These are phyloP conservation scores for Entophlyctis helioformis DNA, from an alignment of 192 early-diverging fungal genomes.

Conservation along the genomic window DNA sequence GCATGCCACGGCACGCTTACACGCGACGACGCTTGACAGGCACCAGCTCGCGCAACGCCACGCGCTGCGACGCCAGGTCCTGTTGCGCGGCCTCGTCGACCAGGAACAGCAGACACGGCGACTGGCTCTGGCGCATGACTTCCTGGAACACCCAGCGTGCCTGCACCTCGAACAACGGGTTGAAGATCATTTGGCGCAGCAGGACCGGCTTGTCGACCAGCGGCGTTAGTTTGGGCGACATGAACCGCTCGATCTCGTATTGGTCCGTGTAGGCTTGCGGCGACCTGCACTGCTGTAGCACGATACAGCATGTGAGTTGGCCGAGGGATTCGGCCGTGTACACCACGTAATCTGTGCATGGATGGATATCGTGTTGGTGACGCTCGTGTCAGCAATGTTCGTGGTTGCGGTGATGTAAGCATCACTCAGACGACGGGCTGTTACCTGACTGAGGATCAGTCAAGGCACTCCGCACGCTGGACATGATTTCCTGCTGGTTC, in stretches of 20 bases:
- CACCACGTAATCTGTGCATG: too few species aligned
- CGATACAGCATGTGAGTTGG: too few species aligned
- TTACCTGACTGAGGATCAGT: not conserved
- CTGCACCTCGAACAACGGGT: conserved; percentile 31
- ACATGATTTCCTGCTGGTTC: conserved; percentile 2
- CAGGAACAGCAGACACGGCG: conserved; percentile 20
- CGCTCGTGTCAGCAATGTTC: not conserved
- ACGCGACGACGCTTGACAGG: conserved; percentile 25
- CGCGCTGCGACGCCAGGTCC: conserved; percentile 19
- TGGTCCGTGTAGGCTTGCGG: conserved; percentile 25
- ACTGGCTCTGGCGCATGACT: not conserved
- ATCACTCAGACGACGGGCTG: not conserved
- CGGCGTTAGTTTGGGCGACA: conserved; percentile 8
- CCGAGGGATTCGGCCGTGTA: too few species aligned
- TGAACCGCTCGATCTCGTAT: conserved; percentile 33
- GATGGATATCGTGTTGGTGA: too few species aligned
- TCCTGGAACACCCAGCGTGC: conserved; percentile 31
- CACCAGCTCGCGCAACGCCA: conserved; percentile 19
- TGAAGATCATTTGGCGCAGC: conserved; percentile 22
- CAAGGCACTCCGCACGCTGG: not conserved
- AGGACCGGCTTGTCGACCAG: conserved; percentile 11
- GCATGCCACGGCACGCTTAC: too few species aligned
- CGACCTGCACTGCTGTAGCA: conserved; percentile 16
- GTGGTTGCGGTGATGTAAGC: not conserved
- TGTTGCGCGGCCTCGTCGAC: conserved; percentile 3